These are phyloP conservation scores for Melanomma pulvis-pyrius DNA, from an alignment of 495 filamentous ascomycete genomes.

Conservation along the genomic window DNA sequence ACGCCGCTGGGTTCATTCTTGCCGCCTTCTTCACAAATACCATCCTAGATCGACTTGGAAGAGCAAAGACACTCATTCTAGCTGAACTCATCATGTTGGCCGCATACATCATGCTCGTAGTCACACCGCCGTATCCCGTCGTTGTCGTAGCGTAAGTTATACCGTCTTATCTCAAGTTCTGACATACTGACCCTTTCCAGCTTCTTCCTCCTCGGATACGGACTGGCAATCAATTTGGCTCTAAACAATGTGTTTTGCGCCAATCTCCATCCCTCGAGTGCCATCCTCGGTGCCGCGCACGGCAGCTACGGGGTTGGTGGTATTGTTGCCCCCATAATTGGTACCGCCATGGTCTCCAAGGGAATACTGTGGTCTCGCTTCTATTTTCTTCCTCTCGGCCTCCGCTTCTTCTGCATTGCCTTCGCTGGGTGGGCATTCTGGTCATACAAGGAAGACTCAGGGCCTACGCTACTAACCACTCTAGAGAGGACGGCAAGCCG, in stretches of 20 bases:
- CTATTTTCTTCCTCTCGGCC: conserved; percentile 59
- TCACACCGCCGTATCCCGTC: conserved; percentile 67
- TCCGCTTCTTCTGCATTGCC: conserved; percentile 54
- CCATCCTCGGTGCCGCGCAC: conserved; percentile 65
- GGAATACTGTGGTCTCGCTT: conserved; percentile 59
- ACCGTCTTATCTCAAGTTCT: neutral
- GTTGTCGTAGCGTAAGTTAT: conserved; percentile 55
- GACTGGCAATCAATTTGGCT: conserved; percentile 66
- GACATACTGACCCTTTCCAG: conserved; percentile 45
- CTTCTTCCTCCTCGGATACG: conserved; percentile 66
- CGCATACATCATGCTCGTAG: conserved; percentile 66
- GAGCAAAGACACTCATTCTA: conserved; percentile 62
- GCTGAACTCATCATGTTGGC: conserved; percentile 54
- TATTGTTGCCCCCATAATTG: conserved; percentile 68
- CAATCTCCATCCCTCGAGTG: conserved; percentile 65
- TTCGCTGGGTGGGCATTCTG: conserved; percentile 63
- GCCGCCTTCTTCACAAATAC: conserved; percentile 68
- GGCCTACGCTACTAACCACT: conserved; percentile 43
- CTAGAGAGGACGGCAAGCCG: conserved; percentile 46
- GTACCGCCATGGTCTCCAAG: conserved; percentile 64
- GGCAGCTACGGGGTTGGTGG: conserved; percentile 74
- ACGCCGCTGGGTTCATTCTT: conserved; percentile 74
- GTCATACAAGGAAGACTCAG: conserved; percentile 56
- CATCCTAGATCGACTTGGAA: conserved; percentile 59
- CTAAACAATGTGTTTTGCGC: conserved; percentile 76